phyloP scores from a whole-genome alignment of 1,284 basidiomycete species.

The Dichomitus squalens region DNA sequence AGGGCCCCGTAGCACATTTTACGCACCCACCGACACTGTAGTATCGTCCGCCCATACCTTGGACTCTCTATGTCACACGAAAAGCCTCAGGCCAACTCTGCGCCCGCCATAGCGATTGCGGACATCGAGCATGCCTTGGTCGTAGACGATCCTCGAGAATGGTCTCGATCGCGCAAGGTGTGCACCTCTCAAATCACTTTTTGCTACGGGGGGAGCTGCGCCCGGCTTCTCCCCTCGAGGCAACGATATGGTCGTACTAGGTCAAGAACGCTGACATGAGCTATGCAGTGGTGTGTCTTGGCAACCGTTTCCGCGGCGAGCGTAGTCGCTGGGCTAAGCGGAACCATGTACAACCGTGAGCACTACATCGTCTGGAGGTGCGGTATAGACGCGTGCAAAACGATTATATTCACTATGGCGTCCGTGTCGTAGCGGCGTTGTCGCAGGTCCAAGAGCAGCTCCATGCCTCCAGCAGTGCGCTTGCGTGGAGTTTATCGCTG shows the following conservation, averaged over 20 bases:
- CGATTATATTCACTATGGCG: conserved; percentile 1
- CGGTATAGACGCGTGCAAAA: not conserved
- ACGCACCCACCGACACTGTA: too few relatives aligned
- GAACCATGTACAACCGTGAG: conserved; percentile 72
- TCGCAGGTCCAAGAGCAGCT: conserved; percentile 66
- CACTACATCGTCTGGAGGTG: not conserved
- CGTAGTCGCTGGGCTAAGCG: conserved; percentile 70
- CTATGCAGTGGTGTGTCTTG: conserved; percentile 44
- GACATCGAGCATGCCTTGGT: conserved; percentile 75
- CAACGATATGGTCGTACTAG: too few relatives aligned
- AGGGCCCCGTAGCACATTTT: too few relatives aligned
- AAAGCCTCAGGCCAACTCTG: not conserved
- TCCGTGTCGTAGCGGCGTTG: conserved; percentile 51
- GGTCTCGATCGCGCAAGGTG: conserved; percentile 72
- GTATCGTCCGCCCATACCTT: too few relatives aligned
- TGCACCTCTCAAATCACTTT: conserved; percentile 3
- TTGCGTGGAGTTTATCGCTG: conserved; percentile 74
- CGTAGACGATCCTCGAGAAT: conserved; percentile 76
- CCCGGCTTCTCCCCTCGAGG: not conserved
- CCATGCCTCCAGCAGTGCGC: conserved; percentile 64
- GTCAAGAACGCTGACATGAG: not conserved
- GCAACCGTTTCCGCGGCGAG: conserved; percentile 60
- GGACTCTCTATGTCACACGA: conserved; percentile 5
- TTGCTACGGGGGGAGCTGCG: not conserved
- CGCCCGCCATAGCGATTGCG: not conserved